Percentiles rank a stretch among this genome's conserved stretches.
Conservation (phyloP, 2,329 filamentous ascomycete species). For the Thelonectria olida region DNA sequence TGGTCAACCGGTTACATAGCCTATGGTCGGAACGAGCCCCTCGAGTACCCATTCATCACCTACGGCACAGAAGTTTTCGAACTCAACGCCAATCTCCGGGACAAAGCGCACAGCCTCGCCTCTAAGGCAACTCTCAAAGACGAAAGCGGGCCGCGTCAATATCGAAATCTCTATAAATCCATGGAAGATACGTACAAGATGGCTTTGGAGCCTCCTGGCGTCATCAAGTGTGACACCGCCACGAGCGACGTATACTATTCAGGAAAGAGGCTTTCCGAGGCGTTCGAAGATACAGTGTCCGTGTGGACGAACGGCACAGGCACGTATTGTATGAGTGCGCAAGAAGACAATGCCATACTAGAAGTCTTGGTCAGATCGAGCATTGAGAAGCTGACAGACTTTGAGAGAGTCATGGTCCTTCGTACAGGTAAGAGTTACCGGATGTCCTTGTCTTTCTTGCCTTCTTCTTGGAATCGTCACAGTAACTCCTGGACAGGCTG, state of each 20-base stretch:
- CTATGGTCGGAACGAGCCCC: constrained; percentile 64
- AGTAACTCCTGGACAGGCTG: constrained; percentile 53
- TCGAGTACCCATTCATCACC: constrained; percentile 64
- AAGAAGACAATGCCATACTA: constrained; percentile 77
- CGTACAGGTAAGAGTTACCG: constrained; percentile 66
- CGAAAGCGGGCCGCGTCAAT: constrained; percentile 56
- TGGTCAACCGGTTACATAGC: constrained; percentile 76
- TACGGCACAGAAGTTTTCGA: constrained; percentile 79
- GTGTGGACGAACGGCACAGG: constrained; percentile 75
- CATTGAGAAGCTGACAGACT: constrained; percentile 68
- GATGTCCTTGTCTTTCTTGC: background rate
- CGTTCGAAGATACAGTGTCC: constrained; percentile 71
- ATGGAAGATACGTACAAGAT: constrained; percentile 51
- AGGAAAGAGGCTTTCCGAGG: constrained; percentile 66
- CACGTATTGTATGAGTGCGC: constrained; percentile 74
- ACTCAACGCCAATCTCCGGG: constrained; percentile 66
- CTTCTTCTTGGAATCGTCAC: background rate
- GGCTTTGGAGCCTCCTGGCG: constrained; percentile 58
- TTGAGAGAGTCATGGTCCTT: constrained; percentile 73
- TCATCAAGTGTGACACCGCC: constrained; percentile 72
- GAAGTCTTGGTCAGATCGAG: constrained; percentile 71
- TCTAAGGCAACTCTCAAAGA: constrained; percentile 62
- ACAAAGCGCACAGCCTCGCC: constrained; percentile 61
- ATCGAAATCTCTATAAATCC: constrained; percentile 62
- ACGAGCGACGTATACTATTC: constrained; percentile 79